A percentile compares a stretch with the other conserved stretches of the same genome.
phyloP scores from a whole-genome alignment of 441 rosid genomes.

The Gossypium gossypioides region DNA sequence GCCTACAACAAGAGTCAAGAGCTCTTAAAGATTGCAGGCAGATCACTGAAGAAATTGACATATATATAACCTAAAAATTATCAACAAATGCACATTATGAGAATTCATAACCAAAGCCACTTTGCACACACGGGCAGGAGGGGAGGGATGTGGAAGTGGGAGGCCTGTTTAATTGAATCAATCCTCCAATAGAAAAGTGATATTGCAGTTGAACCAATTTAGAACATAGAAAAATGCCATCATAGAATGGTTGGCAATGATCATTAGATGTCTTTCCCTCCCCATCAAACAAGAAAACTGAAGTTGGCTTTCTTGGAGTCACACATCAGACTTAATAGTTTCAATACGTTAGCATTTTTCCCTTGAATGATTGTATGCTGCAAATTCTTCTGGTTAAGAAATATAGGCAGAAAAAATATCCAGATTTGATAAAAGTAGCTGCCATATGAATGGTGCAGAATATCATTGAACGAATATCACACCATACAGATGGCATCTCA shows the following conservation, averaged over 20 bases:
- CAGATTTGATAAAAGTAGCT: background rate
- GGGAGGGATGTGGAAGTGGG: background rate
- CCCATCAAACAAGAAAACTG: background rate
- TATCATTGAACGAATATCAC: background rate
- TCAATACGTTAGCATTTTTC: background rate
- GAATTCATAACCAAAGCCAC: background rate
- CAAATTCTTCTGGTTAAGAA: background rate
- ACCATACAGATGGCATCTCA: background rate
- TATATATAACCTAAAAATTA: background rate
- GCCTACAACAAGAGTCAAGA: conserved; percentile 43
- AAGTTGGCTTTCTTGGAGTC: background rate
- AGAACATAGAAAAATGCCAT: background rate
- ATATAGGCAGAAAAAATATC: background rate
- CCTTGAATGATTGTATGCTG: background rate
- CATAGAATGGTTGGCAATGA: background rate
- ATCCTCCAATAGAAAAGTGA: background rate
- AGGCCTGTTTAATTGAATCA: background rate
- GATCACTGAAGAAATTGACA: background rate
- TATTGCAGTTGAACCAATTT: background rate
- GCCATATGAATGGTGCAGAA: background rate
- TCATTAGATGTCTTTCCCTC: conserved; percentile 3
- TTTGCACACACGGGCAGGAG: background rate
- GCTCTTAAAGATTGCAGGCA: background rate
- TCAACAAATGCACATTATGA: background rate
- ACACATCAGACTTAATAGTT: background rate